Percentiles rank a stretch among this genome's conserved stretches.
Evolutionary conservation across 306 rosid species (phyloP).

Genomic region (Medicago arabica): DNA sequence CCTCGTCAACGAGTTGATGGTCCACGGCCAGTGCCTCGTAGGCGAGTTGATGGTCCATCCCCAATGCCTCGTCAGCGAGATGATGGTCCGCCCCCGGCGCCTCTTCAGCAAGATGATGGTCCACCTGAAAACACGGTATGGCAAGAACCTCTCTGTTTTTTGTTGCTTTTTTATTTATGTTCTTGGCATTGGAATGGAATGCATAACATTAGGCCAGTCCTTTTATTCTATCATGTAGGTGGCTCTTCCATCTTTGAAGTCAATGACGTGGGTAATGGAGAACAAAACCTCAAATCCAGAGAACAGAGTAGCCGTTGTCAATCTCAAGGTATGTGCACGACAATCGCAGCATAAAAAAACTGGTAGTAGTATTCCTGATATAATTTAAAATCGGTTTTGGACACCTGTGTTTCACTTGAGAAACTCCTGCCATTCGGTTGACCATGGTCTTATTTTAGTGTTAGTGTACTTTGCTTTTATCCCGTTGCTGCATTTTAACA

Average conservation of each 20-base stretch:
- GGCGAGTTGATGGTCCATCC: slow-evolving; percentile 43
- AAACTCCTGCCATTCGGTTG: slow-evolving; percentile 22
- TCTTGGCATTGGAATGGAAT: slow-evolving; percentile 32
- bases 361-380: slow-evolving; percentile 33
- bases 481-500: slow-evolving; percentile 32
- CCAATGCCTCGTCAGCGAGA: slow-evolving; percentile 80
- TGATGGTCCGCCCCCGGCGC: slow-evolving; percentile 58
- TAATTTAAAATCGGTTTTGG: slow-evolving; percentile 35
- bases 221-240: slow-evolving; percentile 53
- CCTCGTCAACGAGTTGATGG: slow-evolving; percentile 61
- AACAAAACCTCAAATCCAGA: slow-evolving; percentile 82
- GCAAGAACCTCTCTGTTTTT: slow-evolving; percentile 1
- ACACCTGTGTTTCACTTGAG: slow-evolving; percentile 30
- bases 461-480: slow-evolving; percentile 5
- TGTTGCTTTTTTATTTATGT: slow-evolving; percentile 28
- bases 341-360: slow-evolving; percentile 20
- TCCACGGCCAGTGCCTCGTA: slow-evolving; percentile 73
- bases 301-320: slow-evolving; percentile 87
- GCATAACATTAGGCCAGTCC: slow-evolving; percentile 37
- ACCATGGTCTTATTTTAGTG: slow-evolving; percentile 12
- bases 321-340: slow-evolving; percentile 71
- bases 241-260: slow-evolving; percentile 86
- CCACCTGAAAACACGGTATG: slow-evolving; percentile 76
- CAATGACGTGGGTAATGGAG: slow-evolving; percentile 99
- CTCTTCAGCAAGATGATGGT: slow-evolving; percentile 82